Evolutionary conservation across 345 rosid genomes (phyloP).

Genomic region (Syzygium aromaticum): DNA sequence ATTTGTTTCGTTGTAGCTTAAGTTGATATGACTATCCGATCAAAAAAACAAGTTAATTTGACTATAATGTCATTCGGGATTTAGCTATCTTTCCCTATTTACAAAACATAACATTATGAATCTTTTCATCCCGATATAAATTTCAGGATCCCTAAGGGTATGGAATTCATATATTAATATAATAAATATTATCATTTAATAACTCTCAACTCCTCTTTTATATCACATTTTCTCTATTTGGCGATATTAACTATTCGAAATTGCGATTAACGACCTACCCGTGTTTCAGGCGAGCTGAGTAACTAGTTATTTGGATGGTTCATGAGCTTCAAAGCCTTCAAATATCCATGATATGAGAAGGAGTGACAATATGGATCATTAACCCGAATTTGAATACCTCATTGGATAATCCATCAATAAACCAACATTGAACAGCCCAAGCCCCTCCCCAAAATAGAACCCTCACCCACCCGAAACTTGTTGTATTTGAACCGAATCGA

Average conservation of each 20-base stretch:
- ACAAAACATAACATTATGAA: background rate
- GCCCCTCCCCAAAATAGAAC: background rate
- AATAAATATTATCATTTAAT: background rate
- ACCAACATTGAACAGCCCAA: background rate
- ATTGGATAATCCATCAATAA: background rate
- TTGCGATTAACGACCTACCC: background rate
- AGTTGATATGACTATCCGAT: background rate
- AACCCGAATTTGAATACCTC: background rate
- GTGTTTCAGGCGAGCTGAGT: background rate
- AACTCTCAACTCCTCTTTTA: background rate
- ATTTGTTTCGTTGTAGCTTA: rapidly evolving
- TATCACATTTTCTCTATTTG: background rate
- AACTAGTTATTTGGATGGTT: background rate
- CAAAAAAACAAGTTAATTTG: too few relatives aligned
- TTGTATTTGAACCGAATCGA: background rate
- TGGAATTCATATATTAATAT: background rate
- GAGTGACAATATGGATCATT: background rate
- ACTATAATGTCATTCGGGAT: background rate
- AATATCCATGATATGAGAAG: background rate
- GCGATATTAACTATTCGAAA: background rate
- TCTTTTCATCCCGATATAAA: background rate
- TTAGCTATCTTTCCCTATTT: background rate
- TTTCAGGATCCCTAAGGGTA: background rate
- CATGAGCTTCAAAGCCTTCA: background rate
- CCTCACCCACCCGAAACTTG: background rate